Evolutionary conservation across 2,329 filamentous ascomycete genomes (phyloP), one percentile per base, ranked within the genome.

Genomic region (Chaetomium olivaceum): DNA sequence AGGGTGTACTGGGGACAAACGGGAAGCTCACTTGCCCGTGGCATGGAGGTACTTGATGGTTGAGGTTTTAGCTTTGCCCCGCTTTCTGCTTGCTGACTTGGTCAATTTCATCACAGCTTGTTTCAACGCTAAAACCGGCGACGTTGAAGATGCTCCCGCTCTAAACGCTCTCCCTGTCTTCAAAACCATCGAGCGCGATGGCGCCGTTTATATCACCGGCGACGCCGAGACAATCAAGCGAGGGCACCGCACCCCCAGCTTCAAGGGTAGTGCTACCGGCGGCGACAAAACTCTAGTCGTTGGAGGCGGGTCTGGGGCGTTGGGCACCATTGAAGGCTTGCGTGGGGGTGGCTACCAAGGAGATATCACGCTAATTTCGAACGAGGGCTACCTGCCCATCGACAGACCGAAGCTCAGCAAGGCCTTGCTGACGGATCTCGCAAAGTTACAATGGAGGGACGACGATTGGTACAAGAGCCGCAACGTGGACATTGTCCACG

Each of bases 321-420:
- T 97, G 58, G 93, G 93, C 33, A 85, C 91, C 5, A 81, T 97
- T 54, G 92, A 98, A 76, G 90, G 88, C 14, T 85, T 99, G 19
- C 89, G 94, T 52, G 90, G 91, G 69, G 87, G 89, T 68, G 93
- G 93, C 33, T 98, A 89, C 81, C 84, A 83, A 5, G 94, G 93
- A 16, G 81, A 85, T 63, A 88, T 99, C 71, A 96, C 93, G 0
- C 82, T 97, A 73, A 88, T 99, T 73, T 89, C 91, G 14, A 89
- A 86, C 69, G 95, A 99, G 77, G 90, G 91, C 25, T 90, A 95
- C 76, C 84, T 90, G 39, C 93, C 93, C 36, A 93, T 98, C 72
- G 95, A 99, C 80, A 88, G 95, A 23, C 92, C 95, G 12, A 98
- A 98, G 82, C 85, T 99, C 51, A 97, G 93, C 74, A 99, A 99